These are phyloP conservation scores for Penicillium sp. DNA, from an alignment of 2,329 filamentous ascomycete genomes.

Conservation along the genomic window DNA sequence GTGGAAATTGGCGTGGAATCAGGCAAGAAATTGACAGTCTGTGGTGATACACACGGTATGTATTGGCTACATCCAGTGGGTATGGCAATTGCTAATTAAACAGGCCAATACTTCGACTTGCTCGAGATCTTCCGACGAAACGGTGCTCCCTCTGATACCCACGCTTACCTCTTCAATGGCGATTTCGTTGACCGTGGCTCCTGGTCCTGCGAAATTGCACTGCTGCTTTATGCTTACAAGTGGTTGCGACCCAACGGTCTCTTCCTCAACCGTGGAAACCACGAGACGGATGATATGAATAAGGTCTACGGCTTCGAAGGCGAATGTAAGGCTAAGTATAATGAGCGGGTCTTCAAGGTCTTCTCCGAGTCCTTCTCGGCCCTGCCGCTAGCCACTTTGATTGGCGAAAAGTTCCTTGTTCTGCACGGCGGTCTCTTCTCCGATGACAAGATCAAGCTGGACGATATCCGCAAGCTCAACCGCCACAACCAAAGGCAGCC, in stretches of 20 bases:
- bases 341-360: conserved; percentile 90
- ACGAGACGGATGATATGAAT: conserved; percentile 99
- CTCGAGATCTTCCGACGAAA: conserved; percentile 95
- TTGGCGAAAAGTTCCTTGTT: conserved; percentile 86
- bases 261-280: conserved; percentile 96
- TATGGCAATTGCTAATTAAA: conserved; percentile 3
- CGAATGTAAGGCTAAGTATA: conserved; percentile 98
- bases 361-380: conserved; percentile 99
- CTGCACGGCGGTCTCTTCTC: conserved; percentile 96
- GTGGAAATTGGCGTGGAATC: conserved; percentile 82
- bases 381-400: conserved; percentile 83
- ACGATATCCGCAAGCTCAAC: conserved; percentile 91
- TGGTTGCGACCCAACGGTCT: conserved; percentile 84
- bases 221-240: conserved; percentile 94
- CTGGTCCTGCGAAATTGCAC: conserved; percentile 95
- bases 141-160: conserved; percentile 77
- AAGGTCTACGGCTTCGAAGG: conserved; percentile 97
- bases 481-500: conserved; percentile 88
- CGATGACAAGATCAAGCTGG: conserved; percentile 82
- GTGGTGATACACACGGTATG: conserved; percentile 91
- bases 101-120: conserved; percentile 95
- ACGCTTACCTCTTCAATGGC: conserved; percentile 96
- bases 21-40: conserved; percentile 82
- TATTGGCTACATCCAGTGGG: not conserved
- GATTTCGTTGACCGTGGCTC: conserved; percentile 98